Conservation (phyloP, 2,329 filamentous ascomycete genomes). For the Xylariaceae sp. region DNA sequence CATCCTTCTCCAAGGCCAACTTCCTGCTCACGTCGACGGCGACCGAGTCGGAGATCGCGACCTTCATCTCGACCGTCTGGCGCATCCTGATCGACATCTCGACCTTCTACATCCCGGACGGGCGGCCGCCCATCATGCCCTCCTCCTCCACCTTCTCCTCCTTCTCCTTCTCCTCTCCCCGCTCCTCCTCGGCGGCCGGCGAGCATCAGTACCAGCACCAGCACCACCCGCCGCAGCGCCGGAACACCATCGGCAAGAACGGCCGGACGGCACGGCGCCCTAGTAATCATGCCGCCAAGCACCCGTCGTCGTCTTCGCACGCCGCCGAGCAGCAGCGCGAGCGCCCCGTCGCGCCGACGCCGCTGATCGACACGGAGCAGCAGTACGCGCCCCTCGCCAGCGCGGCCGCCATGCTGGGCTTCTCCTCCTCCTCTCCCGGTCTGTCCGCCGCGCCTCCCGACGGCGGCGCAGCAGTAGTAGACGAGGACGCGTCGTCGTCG, state of each 20-base stretch:
- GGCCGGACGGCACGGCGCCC: neutral
- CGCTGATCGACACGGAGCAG: constrained; percentile 11
- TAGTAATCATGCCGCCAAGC: neutral
- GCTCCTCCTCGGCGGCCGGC: no score
- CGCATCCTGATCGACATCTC: constrained; percentile 39
- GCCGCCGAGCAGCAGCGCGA: constrained; percentile 1
- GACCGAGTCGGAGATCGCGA: constrained; percentile 43
- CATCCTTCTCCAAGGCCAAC: constrained; percentile 43
- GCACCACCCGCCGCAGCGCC: constrained; percentile 2
- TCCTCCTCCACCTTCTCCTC: constrained; percentile 10
- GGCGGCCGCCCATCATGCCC: constrained; percentile 5
- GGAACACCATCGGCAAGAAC: neutral
- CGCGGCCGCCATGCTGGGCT: constrained; percentile 19
- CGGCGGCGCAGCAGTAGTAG: constrained; percentile 8
- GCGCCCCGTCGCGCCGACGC: constrained; percentile 9
- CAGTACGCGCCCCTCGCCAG: constrained; percentile 15
- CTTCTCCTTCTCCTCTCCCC: no score
- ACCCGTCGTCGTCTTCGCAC: neutral
- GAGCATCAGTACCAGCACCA: constrained; percentile 1
- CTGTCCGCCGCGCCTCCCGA: constrained; percentile 1
- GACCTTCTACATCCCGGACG: constrained; percentile 38
- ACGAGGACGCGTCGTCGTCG: constrained; percentile 12
- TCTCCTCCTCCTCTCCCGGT: constrained; percentile 3
- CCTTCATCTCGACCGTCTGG: constrained; percentile 46
- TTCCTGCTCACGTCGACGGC: constrained; percentile 50